Evolutionary conservation across 2,329 filamentous ascomycete species (phyloP), one percentile per base, ranked within the genome.

Genomic region (Botrytis byssoidea): DNA sequence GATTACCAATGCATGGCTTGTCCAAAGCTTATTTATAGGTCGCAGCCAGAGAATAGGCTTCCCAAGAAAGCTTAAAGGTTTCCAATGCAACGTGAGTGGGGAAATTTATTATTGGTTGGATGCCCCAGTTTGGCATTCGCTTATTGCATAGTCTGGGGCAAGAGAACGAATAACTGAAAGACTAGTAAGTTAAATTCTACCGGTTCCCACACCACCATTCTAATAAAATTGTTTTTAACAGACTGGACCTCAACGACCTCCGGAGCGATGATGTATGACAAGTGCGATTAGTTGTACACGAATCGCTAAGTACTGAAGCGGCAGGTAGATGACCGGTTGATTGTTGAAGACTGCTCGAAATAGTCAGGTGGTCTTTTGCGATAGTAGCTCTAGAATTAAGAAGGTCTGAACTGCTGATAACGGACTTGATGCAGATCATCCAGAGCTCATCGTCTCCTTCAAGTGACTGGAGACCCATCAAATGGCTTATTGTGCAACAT

Each of bases 1-100:
- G 32, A 44, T 32, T 57, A 46, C 16, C 42, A 35, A 57, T 42
- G 51, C 64, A 55, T 44, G 20, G 40, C 65, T 46, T 57, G 63
- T 44, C 29, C 40, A 72, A 72, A 68, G 71, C 71, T 72, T 72
- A 42, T 60, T 59, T 46, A 66, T 46, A 72, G 55, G 35, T 18
- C 29, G 46, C 55, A 9, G 37, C 37, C 22, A 22, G 29, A 40
- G 57, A 57, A 22, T 5, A 4, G 35, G 35, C 40, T 68, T 68
- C 71, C 63, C 71, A 72, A 72, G 71, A 59, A 72, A 68, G 63
- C 60, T 71, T 66, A 35, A 44, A 29, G 14, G 25, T 12, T 37
- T 42, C 29, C 65, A 42, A 42, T 68, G n/a, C 48, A 25, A 42
- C 65, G 42, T 68, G 32, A 29, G 51, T 29, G 42, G 51, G 51